Base-by-base conservation (phyloP, 345 rosid species). In the Populus euphratica region DNA sequence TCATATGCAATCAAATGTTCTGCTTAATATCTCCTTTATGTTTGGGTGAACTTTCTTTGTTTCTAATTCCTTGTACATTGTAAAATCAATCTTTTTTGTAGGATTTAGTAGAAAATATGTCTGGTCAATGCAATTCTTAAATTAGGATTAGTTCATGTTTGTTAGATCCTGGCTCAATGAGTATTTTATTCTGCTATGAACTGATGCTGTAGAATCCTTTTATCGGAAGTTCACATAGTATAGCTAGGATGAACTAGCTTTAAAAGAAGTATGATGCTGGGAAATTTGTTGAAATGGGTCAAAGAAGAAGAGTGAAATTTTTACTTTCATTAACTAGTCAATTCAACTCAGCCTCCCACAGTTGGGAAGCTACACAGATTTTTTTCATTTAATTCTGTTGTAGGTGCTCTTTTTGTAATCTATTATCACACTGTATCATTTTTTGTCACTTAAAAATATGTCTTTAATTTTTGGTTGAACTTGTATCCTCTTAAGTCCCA, bases 161-260 rank as follows among this genome's bases (percentile, higher is more conserved):
- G 56, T n/a, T 7, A 25, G 9, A n/a, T n/a, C 63, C 11, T 21
- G 63, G 1, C 63, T 56, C 63, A 56, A 3, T 56, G 63, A n/a
- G 63, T 56, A 8, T 11, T 8, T n/a, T 56, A n/a, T 56, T 56
- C 6, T 3, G 5, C 14, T 56, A 3, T 56, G 63, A 56, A 56
- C 11, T 4, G 63, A 56, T 56, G 11, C 27, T 3, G 5, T 56
- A 43, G 68, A 47, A 69, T 29, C 29, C 63, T n/a, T 70, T 75
- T 18, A 39, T 54, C 13, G 33, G 63, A n/a, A 72, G 27, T 74
- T 74, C 33, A n/a, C 43, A 13, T 61, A 27, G 18, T 16, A 73
- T 61, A 62, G 69, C 77, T 62, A 73, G 33, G 21, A 18, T 29
- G 49, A 73, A 62, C 69, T 61, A 41, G 27, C 52, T 52, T 52